phyloP scores from a whole-genome alignment of 139 green algal species.

The Ulvella scutata region DNA sequence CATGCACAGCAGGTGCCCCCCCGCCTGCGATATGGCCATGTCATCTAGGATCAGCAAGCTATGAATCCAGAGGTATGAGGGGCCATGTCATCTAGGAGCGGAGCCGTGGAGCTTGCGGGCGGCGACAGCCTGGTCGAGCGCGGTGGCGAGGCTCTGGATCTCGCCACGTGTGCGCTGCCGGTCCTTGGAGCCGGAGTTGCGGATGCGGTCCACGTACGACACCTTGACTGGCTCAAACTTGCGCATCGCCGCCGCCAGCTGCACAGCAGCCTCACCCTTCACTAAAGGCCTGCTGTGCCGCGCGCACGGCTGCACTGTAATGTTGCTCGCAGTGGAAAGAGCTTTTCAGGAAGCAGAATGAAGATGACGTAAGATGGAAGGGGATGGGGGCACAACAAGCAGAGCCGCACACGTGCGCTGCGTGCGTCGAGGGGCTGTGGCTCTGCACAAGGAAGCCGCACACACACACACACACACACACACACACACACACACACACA shows the following conservation, averaged over 20 bases:
- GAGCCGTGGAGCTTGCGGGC: too few relatives aligned
- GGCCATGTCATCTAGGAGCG: too few relatives aligned
- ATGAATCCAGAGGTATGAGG: too few relatives aligned
- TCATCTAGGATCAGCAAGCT: too few relatives aligned
- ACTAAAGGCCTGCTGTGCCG: not conserved
- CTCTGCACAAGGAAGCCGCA: not conserved
- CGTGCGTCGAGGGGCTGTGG: too few relatives aligned
- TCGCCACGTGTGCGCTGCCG: not conserved
- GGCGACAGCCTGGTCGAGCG: not conserved
- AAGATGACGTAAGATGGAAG: too few relatives aligned
- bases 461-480: not conserved
- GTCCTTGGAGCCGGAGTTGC: not conserved
- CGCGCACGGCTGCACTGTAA: not conserved
- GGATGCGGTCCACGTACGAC: not conserved
- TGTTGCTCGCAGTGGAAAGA: not conserved
- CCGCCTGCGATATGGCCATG: too few relatives aligned
- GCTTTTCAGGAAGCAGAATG: not conserved
- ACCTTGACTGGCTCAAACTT: conserved; percentile 1
- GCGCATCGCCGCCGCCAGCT: not conserved
- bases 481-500: not conserved
- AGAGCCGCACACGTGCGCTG: too few relatives aligned
- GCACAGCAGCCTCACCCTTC: not conserved
- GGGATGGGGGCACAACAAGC: too few relatives aligned
- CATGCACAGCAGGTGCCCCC: too few relatives aligned
- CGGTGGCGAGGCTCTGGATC: not conserved